Base-by-base conservation (phyloP, 2,329 filamentous ascomycete species). In the Zalaria sp. region DNA sequence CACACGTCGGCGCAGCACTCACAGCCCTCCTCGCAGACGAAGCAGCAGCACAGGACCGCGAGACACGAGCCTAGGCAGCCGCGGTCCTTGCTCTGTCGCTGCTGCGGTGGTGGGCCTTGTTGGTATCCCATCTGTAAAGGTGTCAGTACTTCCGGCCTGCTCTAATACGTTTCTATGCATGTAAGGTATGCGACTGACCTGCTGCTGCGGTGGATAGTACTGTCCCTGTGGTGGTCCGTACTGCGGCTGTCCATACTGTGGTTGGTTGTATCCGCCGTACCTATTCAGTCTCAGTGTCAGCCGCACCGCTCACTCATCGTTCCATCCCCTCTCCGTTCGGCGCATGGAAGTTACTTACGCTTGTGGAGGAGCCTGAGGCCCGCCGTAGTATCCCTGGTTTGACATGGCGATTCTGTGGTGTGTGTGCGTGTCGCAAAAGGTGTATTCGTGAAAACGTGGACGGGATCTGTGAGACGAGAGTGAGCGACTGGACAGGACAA, bases 1-100 rank as follows among this genome's bases (percentile, higher is more conserved):
- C 71, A 71, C n/a, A 57, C 73, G 4, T 78, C 75, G n/a, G 68
- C 62, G 53, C 75, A 79, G 60, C 74, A 78, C 56, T 78, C 75
- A 52, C 75, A 79, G 27, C 70, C 66, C 58, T 79, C 75, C 53
- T 78, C 75, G 51, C 72, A 77, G 27, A 79, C 65, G 58, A 75
- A 79, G 53, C 75, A 79, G 56, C 75, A 80, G 62, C 75, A 79
- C 32, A 79, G 57, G 29, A 64, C 64, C 38, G 71, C 72, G 38
- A 77, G 55, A 59, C 72, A 75, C 9, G 67, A 61, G 37, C 56
- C 59, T 41, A 76, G 57, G 49, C 72, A 75, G 38, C 71, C 71
- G 32, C 63, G 57, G 46, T 66, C 64, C 52, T 68, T 69, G 10
- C 42, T 41, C 5, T 38, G 37, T 69, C 66, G 52, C 67, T 57